A percentile compares a stretch with the other conserved stretches of the same genome.
These are phyloP conservation scores for Rubia yunnanensis DNA, from an alignment of 257 asterid species.

Conservation along the genomic window DNA sequence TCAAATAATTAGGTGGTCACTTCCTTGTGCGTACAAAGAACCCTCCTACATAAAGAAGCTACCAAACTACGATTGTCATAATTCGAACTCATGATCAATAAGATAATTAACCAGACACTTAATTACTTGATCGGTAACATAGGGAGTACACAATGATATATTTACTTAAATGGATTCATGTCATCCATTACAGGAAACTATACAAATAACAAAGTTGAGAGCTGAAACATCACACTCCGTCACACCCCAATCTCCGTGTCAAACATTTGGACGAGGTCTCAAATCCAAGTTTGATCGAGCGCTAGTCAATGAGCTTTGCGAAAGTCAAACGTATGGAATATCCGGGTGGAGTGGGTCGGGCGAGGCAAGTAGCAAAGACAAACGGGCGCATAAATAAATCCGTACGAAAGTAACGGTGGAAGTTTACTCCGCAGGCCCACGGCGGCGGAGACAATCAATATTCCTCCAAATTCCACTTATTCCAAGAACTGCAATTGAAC, in stretches of 20 bases:
- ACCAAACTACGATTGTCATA: no score
- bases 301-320: background rate
- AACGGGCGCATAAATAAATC: background rate
- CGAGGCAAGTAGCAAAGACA: background rate
- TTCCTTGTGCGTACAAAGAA: no score
- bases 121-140: no score
- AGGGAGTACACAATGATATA: no score
- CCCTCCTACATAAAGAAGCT: no score
- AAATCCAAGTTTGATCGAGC: background rate
- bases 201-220: background rate
- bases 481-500: no score
- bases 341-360: background rate
- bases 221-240: background rate
- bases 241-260: no score
- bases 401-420: background rate
- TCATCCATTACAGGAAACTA: no score
- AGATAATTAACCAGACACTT: no score
- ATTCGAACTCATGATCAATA: no score
- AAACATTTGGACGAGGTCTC: background rate
- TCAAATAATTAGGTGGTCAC: no score
- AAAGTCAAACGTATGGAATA: background rate
- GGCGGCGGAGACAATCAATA: conserved; percentile 8
- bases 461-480: background rate
- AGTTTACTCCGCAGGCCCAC: background rate
- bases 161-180: no score